Percentiles rank a stretch among this genome's conserved stretches.
These are phyloP conservation scores for Zarea fungicola DNA, from an alignment of 2,329 filamentous ascomycete species.

Conservation along the genomic window DNA sequence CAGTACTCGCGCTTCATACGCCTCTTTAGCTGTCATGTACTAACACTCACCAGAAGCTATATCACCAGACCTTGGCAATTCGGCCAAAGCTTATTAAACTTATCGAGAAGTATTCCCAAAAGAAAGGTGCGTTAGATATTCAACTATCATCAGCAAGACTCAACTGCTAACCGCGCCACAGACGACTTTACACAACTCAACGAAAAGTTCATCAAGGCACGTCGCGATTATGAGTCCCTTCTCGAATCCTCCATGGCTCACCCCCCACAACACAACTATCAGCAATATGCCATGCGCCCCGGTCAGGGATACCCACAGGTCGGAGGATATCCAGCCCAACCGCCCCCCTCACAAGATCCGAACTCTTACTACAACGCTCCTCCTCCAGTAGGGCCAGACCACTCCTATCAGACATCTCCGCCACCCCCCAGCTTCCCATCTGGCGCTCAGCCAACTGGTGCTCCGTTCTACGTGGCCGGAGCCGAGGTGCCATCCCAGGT, in stretches of 20 bases:
- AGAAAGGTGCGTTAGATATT: slow-evolving; percentile 71
- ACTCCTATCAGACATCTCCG: slow-evolving; percentile 42
- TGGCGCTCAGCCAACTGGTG: slow-evolving; percentile 42
- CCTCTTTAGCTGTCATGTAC: slow-evolving; percentile 12
- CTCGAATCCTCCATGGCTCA: slow-evolving; percentile 96
- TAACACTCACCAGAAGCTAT: slow-evolving; percentile 56
- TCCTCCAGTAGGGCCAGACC: slow-evolving; percentile 36
- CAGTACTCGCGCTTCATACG: slow-evolving; percentile 23
- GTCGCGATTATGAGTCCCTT: slow-evolving; percentile 92
- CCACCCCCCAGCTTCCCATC: slow-evolving; percentile 53
- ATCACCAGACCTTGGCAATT: slow-evolving; percentile 91
- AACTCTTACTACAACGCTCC: slow-evolving; percentile 65
- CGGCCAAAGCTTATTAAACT: slow-evolving; percentile 95
- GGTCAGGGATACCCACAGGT: slow-evolving; percentile 40
- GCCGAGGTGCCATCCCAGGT: slow-evolving; percentile 43
- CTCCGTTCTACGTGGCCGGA: slow-evolving; percentile 63
- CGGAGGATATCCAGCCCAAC: slow-evolving; percentile 37
- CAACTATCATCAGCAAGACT: not conserved
- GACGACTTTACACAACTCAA: slow-evolving; percentile 98
- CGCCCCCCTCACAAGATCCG: slow-evolving; percentile 49
- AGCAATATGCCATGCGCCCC: slow-evolving; percentile 58
- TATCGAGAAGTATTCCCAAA: slow-evolving; percentile 98
- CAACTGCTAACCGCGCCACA: slow-evolving; percentile 32
- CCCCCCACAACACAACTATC: slow-evolving; percentile 73
- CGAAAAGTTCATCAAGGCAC: slow-evolving; percentile 98